A percentile compares a stretch with the other conserved stretches of the same genome.
phyloP scores from a whole-genome alignment of 768 basidiomycete genomes.

The Leccinum subgranulosum region DNA sequence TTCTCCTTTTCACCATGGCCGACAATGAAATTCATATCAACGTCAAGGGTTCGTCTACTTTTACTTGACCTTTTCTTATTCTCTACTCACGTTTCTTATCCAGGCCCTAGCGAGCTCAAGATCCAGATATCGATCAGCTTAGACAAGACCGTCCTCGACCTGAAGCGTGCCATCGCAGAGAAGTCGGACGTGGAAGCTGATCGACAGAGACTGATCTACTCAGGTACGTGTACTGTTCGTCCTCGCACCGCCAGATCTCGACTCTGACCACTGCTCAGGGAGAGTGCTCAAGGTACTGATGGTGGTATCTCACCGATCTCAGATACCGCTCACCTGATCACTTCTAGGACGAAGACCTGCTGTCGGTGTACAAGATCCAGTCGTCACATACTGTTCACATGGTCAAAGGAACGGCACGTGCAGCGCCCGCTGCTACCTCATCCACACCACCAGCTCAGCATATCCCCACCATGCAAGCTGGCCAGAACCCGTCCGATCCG shows the following conservation, averaged over 20 bases:
- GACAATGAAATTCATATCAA: constrained; percentile 63
- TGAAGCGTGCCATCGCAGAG: constrained; percentile 86
- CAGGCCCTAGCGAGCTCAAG: constrained; percentile 91
- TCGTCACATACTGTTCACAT: constrained; percentile 87
- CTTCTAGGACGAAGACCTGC: constrained; percentile 73
- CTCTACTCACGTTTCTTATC: background rate
- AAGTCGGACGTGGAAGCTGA: constrained; percentile 86
- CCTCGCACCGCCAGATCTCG: background rate
- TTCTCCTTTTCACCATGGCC: constrained; percentile 42
- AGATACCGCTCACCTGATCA: constrained; percentile 7
- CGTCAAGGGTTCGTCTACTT: constrained; percentile 53
- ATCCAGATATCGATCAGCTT: constrained; percentile 78
- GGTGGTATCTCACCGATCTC: background rate
- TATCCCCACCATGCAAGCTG: constrained; percentile 84
- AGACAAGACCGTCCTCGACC: constrained; percentile 83
- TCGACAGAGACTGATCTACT: constrained; percentile 89
- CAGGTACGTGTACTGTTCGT: constrained; percentile 48
- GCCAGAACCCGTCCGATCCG: constrained; percentile 85
- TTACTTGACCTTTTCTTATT: background rate
- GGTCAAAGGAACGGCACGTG: constrained; percentile 79
- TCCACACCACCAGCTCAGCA: constrained; percentile 39
- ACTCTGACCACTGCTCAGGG: constrained; percentile 36
- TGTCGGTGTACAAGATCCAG: constrained; percentile 89
- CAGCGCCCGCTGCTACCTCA: constrained; percentile 35
- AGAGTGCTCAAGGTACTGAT: constrained; percentile 65